These are phyloP conservation scores for Mercurialis annua DNA, from an alignment of 345 rosid genomes.

Conservation along the genomic window DNA sequence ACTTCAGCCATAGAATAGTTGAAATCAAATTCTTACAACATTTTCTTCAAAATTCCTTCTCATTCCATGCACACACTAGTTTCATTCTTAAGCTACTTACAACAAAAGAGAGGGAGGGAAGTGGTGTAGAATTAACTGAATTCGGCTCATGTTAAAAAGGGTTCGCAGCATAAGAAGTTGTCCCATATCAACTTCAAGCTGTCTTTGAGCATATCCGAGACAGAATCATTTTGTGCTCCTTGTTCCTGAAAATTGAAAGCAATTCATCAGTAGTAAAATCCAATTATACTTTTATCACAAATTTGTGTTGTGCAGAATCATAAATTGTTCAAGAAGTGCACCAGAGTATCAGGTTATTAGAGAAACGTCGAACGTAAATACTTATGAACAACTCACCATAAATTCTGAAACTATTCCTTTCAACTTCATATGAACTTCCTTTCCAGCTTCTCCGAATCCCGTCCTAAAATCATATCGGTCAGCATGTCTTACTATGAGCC, in stretches of 20 bases:
- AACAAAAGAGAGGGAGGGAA: too few species aligned
- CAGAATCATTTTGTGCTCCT: conserved; percentile 15
- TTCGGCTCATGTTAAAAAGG: neutral
- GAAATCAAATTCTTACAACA: neutral
- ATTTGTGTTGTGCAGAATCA: neutral
- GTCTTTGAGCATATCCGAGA: conserved; percentile 35
- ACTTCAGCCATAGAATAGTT: too few species aligned
- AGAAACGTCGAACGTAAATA: neutral
- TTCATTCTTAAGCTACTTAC: too few species aligned
- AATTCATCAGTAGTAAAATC: neutral
- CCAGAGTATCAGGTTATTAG: neutral
- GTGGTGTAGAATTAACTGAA: too few species aligned
- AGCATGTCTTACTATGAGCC: conserved; percentile 53
- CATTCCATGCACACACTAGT: neutral
- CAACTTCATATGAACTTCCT: conserved; percentile 45
- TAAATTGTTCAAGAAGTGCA: neutral
- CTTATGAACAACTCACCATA: conserved; percentile 16
- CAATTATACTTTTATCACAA: neutral
- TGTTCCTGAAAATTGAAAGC: conserved; percentile 28
- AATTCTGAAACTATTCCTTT: conserved; percentile 43
- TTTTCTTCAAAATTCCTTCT: neutral
- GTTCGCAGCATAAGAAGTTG: conserved; percentile 29
- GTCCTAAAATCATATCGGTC: conserved; percentile 48
- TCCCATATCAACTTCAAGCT: conserved; percentile 41
- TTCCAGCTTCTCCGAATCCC: conserved; percentile 34